Base-by-base conservation (phyloP, 768 basidiomycete species). In the Terana coerulea region DNA sequence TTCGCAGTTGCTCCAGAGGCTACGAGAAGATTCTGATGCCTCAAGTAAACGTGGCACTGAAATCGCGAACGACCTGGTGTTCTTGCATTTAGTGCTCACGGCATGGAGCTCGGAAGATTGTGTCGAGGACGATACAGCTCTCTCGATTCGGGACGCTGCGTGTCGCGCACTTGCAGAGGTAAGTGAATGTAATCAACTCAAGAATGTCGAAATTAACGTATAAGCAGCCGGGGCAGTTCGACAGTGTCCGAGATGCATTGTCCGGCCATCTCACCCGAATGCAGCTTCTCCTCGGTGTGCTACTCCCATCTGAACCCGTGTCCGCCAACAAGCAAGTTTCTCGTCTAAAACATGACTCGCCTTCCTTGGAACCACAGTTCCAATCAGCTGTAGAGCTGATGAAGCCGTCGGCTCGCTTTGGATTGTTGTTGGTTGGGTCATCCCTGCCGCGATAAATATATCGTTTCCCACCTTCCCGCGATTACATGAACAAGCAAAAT, bases 371-470 rank as follows among this genome's bases (percentile, higher is more conserved):
- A 43, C 72, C 79, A 53, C 72, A 76, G 22, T 80, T 81, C 60
- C 76, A 81, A 45, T 68, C 82, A 31, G 78, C 81, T 25, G 62
- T 89, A 36, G 79, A 84, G 33, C 65, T 87, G 28, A 84, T 82
- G 19, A 88, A 86, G 57, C 80, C 88, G 15, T 81, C 83, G 34
- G 75, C 86, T 36, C 75, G 90, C 51, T 89, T 92, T 67, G 87
- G 87, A 14, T 70, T 91, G 61, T 68, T 92, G 40, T 73, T 90
- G 51, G 74, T 88, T 51, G 84, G 79, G 47, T 75, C 70, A 58
- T 65, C 68, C 54, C 62, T 66, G 52, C 41, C 54, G 34, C 61
- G 62, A 46, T 64, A 61, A 53, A 37, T 54, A 57, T 47, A 52
- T 33, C 49, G 3, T 40, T 37, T 47, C n/a, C n/a, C n/a, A n/a